phyloP scores from a whole-genome alignment of 2,329 filamentous ascomycete species.

The Samsoniella hepiali region DNA sequence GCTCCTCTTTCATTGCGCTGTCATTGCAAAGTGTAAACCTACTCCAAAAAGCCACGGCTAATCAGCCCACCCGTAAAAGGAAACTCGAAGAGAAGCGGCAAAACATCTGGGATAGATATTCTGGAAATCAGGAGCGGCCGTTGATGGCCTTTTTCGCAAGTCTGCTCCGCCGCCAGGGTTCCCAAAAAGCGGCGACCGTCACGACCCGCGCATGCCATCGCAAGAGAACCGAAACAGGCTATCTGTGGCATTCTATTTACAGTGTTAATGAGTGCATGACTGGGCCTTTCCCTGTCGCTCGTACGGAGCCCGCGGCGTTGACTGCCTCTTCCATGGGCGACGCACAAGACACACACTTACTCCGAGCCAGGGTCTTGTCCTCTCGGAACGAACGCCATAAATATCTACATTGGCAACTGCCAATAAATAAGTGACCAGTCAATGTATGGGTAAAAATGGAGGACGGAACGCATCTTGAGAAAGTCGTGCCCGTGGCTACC shows the following conservation, averaged over 20 bases:
- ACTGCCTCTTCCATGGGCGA: neutral
- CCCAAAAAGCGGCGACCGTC: neutral
- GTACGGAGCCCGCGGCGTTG: neutral
- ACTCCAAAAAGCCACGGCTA: neutral
- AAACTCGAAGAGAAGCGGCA: neutral
- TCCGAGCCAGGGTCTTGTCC: neutral
- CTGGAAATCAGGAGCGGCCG: neutral
- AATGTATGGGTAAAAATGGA: neutral
- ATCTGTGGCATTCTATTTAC: neutral
- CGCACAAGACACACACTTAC: neutral
- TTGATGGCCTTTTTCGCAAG: neutral
- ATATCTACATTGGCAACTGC: neutral
- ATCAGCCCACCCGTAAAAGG: neutral
- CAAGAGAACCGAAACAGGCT: neutral
- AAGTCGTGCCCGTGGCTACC: neutral
- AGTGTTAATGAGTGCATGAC: neutral
- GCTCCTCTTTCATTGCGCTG: constrained; percentile 4
- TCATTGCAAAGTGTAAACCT: neutral
- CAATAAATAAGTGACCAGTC: neutral
- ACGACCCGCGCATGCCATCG: neutral
- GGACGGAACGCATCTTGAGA: neutral
- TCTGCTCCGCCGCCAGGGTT: neutral
- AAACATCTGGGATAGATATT: neutral
- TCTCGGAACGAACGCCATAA: neutral
- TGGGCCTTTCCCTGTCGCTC: neutral